These are phyloP conservation scores for Trametes cingulata DNA, from an alignment of 768 basidiomycete species.

Conservation along the genomic window DNA sequence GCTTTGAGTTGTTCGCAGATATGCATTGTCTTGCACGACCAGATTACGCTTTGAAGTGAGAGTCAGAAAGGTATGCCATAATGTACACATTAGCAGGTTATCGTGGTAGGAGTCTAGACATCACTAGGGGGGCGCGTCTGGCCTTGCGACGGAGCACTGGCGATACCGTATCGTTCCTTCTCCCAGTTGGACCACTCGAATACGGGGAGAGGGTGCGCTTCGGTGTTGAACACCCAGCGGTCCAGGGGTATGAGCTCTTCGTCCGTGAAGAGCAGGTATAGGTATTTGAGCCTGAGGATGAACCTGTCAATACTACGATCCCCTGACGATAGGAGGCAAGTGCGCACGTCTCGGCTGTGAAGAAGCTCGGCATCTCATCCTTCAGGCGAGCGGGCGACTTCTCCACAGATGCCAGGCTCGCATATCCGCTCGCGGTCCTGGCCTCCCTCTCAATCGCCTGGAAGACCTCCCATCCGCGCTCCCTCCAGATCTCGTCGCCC, in stretches of 20 bases:
- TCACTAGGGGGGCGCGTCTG: too few species aligned
- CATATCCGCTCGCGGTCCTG: constrained; percentile 61
- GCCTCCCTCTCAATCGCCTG: constrained; percentile 63
- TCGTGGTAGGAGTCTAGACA: neutral
- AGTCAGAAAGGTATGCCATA: neutral
- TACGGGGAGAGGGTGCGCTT: constrained; percentile 74
- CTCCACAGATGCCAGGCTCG: constrained; percentile 55
- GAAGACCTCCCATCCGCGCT: constrained; percentile 72
- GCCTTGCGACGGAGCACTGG: too few species aligned
- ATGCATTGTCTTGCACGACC: too few species aligned
- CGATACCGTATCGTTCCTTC: constrained; percentile 26
- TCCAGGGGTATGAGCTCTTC: constrained; percentile 55
- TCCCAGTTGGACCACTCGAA: constrained; percentile 61
- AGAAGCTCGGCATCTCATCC: constrained; percentile 72
- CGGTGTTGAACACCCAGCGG: constrained; percentile 48
- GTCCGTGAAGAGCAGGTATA: constrained; percentile 66
- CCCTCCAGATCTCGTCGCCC: constrained; percentile 66
- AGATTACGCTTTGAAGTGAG: too few species aligned
- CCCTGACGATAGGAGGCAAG: neutral
- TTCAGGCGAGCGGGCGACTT: constrained; percentile 38
- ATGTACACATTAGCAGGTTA: neutral
- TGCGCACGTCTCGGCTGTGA: constrained; percentile 51
- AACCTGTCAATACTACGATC: neutral
- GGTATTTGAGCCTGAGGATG: constrained; percentile 60
- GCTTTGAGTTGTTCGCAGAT: neutral